A percentile compares a stretch with the other conserved stretches of the same genome.
phyloP scores from a whole-genome alignment of 2,329 filamentous ascomycete species.

The Bisporella sp. region DNA sequence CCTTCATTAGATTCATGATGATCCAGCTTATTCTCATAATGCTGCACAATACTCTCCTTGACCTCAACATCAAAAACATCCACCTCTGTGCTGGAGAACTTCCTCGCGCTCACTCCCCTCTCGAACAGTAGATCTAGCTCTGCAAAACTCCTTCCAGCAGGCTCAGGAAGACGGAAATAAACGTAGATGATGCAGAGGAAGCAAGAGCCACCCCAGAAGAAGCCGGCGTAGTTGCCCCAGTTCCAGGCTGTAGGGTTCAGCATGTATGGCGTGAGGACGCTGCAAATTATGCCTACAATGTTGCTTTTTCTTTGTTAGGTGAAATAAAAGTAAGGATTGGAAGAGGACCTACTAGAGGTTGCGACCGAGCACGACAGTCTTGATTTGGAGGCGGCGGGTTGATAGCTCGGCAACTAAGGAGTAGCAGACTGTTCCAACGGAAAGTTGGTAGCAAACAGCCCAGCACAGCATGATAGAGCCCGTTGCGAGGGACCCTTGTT shows the following conservation, averaged over 20 bases:
- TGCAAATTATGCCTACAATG: constrained; percentile 76
- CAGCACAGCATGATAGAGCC: constrained; percentile 68
- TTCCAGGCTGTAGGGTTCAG: constrained; percentile 81
- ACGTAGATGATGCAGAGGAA: constrained; percentile 54
- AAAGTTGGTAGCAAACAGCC: constrained; percentile 78
- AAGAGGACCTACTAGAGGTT: constrained; percentile 39
- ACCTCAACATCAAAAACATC: constrained; percentile 24
- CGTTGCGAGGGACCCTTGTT: constrained; percentile 20
- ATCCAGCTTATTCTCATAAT: constrained; percentile 64
- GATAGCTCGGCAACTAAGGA: constrained; percentile 82
- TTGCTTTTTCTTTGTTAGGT: constrained; percentile 27
- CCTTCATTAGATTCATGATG: too few species aligned
- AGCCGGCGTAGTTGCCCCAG: constrained; percentile 81
- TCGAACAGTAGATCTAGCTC: constrained; percentile 85
- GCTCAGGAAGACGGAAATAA: constrained; percentile 77
- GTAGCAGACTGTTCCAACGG: constrained; percentile 85
- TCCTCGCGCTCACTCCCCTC: constrained; percentile 43
- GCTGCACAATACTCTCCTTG: constrained; percentile 12
- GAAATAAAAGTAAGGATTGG: not conserved
- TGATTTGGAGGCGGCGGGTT: constrained; percentile 77
- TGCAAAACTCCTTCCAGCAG: constrained; percentile 72
- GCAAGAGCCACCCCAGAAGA: constrained; percentile 62
- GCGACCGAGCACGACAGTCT: constrained; percentile 81
- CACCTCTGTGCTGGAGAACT: constrained; percentile 26
- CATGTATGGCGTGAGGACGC: constrained; percentile 86